Evolutionary conservation across 305 asterid species (phyloP).

Genomic region (Salvia sclarea): DNA sequence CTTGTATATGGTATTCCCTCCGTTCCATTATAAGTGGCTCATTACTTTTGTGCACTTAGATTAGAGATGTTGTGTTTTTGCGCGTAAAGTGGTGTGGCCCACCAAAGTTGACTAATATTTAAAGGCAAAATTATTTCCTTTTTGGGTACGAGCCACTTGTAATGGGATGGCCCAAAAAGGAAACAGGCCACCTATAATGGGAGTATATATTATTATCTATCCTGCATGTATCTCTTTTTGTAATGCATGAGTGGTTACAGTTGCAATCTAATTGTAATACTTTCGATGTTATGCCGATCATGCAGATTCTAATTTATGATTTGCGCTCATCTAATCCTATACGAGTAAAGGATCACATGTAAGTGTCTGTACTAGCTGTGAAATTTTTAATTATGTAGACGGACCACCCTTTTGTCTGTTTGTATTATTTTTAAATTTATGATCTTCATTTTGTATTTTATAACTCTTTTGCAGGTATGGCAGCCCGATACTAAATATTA

Average conservation of each 20-base stretch:
- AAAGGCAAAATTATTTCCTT: too few species aligned
- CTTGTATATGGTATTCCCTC: background rate
- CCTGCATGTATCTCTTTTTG: slow-evolving; percentile 1
- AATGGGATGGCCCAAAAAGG: too few species aligned
- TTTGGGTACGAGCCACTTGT: too few species aligned
- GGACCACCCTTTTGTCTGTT: background rate
- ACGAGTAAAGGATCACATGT: slow-evolving; percentile 89
- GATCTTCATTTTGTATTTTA: slow-evolving; percentile 17
- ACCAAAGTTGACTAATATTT: too few species aligned
- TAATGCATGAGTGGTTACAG: slow-evolving; percentile 12
- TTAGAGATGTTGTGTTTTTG: too few species aligned
- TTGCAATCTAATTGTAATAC: slow-evolving; percentile 9
- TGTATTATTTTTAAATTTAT: slow-evolving; percentile 15
- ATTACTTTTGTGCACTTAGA: too few species aligned
- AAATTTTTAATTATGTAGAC: background rate
- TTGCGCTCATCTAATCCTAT: slow-evolving; percentile 76
- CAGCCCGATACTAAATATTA: slow-evolving; percentile 77
- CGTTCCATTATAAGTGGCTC: too few species aligned
- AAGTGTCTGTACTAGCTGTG: slow-evolving; percentile 39
- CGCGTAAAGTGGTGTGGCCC: too few species aligned
- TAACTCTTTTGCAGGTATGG: slow-evolving; percentile 69
- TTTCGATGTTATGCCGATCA: slow-evolving; percentile 28
- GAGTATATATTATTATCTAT: slow-evolving; percentile 5
- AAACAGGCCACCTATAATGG: too few species aligned
- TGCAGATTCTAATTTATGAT: slow-evolving; percentile 82